Percentiles rank a stretch among this genome's conserved stretches.
These are phyloP conservation scores for Scheffersomyces titani DNA, from an alignment of 1,139 yeast species.

Conservation along the genomic window DNA sequence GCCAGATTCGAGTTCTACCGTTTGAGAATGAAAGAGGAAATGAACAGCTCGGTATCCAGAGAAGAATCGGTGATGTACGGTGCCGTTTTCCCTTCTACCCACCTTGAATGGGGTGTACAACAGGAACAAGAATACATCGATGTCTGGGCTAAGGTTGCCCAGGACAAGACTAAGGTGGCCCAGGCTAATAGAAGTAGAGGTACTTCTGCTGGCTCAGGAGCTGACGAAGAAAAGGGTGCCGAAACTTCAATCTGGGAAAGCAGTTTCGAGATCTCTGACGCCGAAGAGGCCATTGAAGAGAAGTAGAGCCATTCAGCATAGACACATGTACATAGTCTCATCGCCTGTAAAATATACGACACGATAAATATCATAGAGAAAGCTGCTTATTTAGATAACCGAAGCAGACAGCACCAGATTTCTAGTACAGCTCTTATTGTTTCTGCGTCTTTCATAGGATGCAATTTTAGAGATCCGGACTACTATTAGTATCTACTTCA, in stretches of 20 bases:
- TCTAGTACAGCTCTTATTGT: background rate
- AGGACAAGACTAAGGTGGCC: conserved; percentile 52
- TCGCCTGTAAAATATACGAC: background rate
- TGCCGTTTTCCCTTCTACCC: conserved; percentile 62
- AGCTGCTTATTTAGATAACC: background rate
- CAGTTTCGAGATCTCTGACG: conserved; percentile 7
- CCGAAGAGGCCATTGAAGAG: conserved; percentile 4
- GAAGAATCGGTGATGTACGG: conserved; percentile 92
- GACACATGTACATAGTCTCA: background rate
- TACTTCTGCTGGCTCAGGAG: conserved; percentile 26
- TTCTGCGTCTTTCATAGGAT: background rate
- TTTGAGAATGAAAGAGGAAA: conserved; percentile 80
- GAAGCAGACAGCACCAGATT: too few relatives aligned
- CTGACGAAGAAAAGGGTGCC: conserved; percentile 24
- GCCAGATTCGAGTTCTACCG: conserved; percentile 89
- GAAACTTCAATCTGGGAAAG: conserved; percentile 5
- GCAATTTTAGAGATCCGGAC: background rate
- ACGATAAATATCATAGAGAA: background rate
- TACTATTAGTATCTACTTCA: background rate
- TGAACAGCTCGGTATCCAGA: conserved; percentile 67
- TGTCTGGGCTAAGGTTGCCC: conserved; percentile 75
- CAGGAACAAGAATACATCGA: conserved; percentile 72
- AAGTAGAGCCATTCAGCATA: conserved; percentile 1
- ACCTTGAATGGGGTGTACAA: conserved; percentile 66
- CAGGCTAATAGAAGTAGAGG: conserved; percentile 43